Conservation (phyloP, 306 rosid species). For the Acacia acuminata region DNA sequence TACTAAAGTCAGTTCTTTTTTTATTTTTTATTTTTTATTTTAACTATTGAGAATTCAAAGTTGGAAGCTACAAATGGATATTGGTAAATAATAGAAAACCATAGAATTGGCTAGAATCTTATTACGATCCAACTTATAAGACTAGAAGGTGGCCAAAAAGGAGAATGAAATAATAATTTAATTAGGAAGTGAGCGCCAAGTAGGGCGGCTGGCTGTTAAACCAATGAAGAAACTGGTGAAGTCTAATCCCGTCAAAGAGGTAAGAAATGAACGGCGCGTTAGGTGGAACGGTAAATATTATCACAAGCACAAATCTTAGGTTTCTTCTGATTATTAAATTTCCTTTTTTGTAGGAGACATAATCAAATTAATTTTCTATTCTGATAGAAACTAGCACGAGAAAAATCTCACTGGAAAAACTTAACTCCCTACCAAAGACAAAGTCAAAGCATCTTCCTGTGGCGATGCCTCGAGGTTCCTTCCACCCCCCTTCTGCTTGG, state of each 20-base stretch:
- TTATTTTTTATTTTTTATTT: too few relatives aligned
- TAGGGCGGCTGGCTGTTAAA: conserved; percentile 20
- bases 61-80: background rate
- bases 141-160: background rate
- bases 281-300: background rate
- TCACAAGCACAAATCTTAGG: background rate
- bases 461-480: background rate
- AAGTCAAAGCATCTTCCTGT: background rate
- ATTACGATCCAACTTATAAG: background rate
- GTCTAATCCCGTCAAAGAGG: background rate
- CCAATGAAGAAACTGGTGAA: background rate
- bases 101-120: background rate
- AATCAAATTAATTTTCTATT: background rate
- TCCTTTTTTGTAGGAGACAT: background rate
- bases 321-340: background rate
- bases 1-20: background rate
- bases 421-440: background rate
- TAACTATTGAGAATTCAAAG: background rate
- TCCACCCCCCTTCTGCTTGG: background rate
- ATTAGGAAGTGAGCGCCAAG: background rate
- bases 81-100: background rate
- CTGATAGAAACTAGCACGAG: background rate
- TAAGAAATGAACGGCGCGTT: background rate
- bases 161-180: background rate
- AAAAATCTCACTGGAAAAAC: background rate